These are phyloP conservation scores for Spiraea crenata DNA, from an alignment of 331 rosid species.

Conservation along the genomic window DNA sequence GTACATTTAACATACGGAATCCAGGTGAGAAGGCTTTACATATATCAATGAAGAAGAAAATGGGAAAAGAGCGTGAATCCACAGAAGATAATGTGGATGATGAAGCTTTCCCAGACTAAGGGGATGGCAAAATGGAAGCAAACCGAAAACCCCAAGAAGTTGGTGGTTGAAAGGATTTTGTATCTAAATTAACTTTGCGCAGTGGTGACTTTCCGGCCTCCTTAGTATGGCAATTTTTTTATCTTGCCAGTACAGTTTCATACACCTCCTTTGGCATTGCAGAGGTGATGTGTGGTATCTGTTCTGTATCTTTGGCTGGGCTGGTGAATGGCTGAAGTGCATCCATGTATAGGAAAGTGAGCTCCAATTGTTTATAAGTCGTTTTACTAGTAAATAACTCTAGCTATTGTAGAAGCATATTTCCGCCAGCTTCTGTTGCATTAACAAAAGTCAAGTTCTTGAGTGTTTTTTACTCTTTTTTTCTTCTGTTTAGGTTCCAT, in stretches of 20 bases:
- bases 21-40: conserved; percentile 8
- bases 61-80: neutral
- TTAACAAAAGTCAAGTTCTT: conserved; percentile 1
- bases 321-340: conserved; percentile 27
- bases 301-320: conserved; percentile 3
- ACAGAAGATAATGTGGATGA: conserved; percentile 20
- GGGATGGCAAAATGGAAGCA: conserved; percentile 6
- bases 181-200: neutral
- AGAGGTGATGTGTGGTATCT: neutral
- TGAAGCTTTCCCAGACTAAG: conserved; percentile 28
- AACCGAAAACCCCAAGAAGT: neutral
- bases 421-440: conserved; percentile 20
- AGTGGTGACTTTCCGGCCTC: neutral
- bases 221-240: conserved; percentile 23
- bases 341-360: conserved; percentile 34
- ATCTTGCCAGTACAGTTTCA: conserved; percentile 23
- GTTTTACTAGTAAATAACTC: conserved; percentile 18
- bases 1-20: neutral
- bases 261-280: neutral
- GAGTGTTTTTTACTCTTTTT: neutral
- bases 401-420: neutral
- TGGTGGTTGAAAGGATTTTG: neutral
- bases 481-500: neutral
- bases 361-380: conserved; percentile 21
- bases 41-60: neutral